A percentile compares a stretch with the other conserved stretches of the same genome.
These are phyloP conservation scores for Stachybotrys chartarum DNA, from an alignment of 2,329 filamentous ascomycete species.

Conservation along the genomic window DNA sequence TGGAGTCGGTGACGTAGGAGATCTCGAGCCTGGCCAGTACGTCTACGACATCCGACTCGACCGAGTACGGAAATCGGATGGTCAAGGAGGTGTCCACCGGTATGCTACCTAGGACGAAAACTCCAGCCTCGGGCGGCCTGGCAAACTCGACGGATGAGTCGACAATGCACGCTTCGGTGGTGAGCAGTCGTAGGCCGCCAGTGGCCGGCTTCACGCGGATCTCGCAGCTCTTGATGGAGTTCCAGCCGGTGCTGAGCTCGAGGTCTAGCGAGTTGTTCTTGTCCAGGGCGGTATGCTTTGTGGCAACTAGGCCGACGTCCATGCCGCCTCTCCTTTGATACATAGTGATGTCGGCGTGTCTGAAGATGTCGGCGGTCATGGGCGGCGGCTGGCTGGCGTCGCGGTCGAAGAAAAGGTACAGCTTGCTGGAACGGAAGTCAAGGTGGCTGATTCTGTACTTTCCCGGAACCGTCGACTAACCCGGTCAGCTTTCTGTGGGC, in stretches of 20 bases:
- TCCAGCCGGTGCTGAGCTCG: conserved; percentile 66
- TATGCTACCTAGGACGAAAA: conserved; percentile 44
- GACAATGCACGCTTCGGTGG: conserved; percentile 48
- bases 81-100: conserved; percentile 37
- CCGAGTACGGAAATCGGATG: conserved; percentile 71
- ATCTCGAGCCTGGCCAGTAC: conserved; percentile 73
- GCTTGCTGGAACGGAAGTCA: conserved; percentile 54
- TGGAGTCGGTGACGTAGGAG: conserved; percentile 60
- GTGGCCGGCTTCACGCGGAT: conserved; percentile 58
- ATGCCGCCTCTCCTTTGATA: conserved; percentile 66
- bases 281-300: conserved; percentile 71
- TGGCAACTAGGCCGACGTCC: conserved; percentile 58
- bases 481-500: conserved; percentile 17
- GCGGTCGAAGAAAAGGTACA: conserved; percentile 60
- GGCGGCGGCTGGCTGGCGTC: conserved; percentile 40
- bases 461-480: conserved; percentile 59
- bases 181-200: conserved; percentile 57
- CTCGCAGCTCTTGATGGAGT: conserved; percentile 53
- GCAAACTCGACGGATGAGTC: conserved; percentile 33
- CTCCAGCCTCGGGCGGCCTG: conserved; percentile 44
- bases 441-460: conserved; percentile 70
- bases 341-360: conserved; percentile 57
- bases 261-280: conserved; percentile 72
- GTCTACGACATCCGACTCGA: conserved; percentile 67
- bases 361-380: conserved; percentile 44